Conservation (phyloP, 2,329 filamentous ascomycete genomes). For the Sclerotinia subarctica region DNA sequence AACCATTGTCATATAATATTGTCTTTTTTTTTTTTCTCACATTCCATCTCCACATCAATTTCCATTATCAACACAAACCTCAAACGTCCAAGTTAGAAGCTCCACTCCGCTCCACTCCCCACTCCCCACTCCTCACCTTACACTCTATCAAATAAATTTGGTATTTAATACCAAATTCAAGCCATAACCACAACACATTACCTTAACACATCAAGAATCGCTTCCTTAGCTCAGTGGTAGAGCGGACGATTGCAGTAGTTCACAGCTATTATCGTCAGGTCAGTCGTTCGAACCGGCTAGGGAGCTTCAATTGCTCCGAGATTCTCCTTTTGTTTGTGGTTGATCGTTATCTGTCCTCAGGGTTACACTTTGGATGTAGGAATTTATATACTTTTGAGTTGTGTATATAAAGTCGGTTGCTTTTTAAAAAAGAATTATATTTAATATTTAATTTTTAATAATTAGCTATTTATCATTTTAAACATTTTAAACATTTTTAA, state of each 20-base stretch:
- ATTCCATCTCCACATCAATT: not conserved
- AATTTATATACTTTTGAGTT: not conserved
- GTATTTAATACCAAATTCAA: fast-evolving
- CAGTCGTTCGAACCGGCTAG: constrained; percentile 20
- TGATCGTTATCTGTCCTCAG: too few relatives aligned
- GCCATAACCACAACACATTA: too few relatives aligned
- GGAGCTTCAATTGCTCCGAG: constrained; percentile 1
- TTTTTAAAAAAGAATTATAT: too few relatives aligned
- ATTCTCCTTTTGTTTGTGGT: not conserved
- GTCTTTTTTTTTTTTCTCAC: fast-evolving
- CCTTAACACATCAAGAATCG: too few relatives aligned
- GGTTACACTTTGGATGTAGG: not conserved
- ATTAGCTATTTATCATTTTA: too few relatives aligned
- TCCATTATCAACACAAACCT: not conserved
- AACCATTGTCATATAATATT: too few relatives aligned
- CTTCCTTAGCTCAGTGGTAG: constrained; percentile 19
- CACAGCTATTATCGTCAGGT: constrained; percentile 6
- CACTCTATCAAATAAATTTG: not conserved
- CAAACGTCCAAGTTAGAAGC: not conserved
- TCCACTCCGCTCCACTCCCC: not conserved
- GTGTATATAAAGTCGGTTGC: too few relatives aligned
- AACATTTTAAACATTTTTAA: too few relatives aligned
- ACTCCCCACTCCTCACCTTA: too few relatives aligned
- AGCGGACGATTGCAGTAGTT: constrained; percentile 18
- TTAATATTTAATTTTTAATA: too few relatives aligned